Conservation (phyloP, 129 eudicot species). For the Arctium minus region DNA sequence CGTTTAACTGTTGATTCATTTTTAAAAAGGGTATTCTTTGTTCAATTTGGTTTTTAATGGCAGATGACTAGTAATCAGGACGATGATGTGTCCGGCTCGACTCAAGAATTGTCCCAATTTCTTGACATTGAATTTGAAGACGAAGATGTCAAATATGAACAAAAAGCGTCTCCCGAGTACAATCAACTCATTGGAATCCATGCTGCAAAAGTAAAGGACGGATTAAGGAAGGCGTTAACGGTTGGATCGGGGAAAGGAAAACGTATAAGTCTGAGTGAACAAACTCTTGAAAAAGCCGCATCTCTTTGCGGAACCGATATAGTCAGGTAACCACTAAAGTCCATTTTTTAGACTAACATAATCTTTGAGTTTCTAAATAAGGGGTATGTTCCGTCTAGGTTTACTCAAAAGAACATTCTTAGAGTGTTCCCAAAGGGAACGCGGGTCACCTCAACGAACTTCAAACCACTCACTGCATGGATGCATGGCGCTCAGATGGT, state of each 20-base stretch:
- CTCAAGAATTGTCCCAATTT: neutral
- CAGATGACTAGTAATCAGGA: conserved; percentile 36
- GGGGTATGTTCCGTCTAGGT: conserved; percentile 37
- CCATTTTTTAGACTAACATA: neutral
- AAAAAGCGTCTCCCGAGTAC: conserved; percentile 41
- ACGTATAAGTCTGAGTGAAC: conserved; percentile 86
- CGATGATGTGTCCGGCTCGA: neutral
- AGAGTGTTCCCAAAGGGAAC: conserved; percentile 91
- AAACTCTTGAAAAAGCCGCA: conserved; percentile 67
- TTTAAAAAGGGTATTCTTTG: neutral
- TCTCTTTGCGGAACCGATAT: conserved; percentile 51
- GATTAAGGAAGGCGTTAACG: conserved; percentile 42
- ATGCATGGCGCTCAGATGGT: conserved; percentile 99
- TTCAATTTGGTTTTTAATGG: neutral
- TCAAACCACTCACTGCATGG: conserved; percentile 77
- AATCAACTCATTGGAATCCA: conserved; percentile 63
- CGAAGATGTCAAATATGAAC: conserved; percentile 30
- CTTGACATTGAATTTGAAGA: conserved; percentile 14
- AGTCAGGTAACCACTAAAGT: conserved; percentile 50
- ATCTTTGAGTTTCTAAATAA: neutral
- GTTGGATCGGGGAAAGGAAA: conserved; percentile 40
- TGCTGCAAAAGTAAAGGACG: conserved; percentile 68
- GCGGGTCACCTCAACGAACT: conserved; percentile 82
- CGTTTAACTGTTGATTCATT: neutral
- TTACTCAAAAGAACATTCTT: conserved; percentile 77